Conservation (phyloP, 2,329 filamentous ascomycete species). For the Neopestalotiopsis sp. region DNA sequence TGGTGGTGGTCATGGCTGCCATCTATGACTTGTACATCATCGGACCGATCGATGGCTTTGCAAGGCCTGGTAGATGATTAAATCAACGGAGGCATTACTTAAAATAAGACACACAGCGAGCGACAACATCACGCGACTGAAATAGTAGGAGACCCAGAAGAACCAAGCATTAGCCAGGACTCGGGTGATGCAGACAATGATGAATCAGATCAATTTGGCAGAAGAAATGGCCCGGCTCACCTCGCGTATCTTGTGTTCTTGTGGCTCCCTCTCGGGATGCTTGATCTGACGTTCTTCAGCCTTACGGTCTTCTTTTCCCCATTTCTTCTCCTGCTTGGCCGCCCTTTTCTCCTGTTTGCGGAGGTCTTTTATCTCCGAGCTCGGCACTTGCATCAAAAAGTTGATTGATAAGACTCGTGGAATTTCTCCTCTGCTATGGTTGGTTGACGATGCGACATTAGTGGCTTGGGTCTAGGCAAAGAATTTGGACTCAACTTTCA, state of each 20-base stretch:
- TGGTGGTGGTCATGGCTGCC: too few relatives aligned
- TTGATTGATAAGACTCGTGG: conserved; percentile 20
- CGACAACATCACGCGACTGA: too few relatives aligned
- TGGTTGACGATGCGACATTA: neutral
- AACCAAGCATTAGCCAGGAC: too few relatives aligned
- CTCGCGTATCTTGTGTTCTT: conserved; percentile 6
- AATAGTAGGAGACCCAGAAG: too few relatives aligned
- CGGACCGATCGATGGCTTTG: too few relatives aligned
- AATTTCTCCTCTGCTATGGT: conserved; percentile 21
- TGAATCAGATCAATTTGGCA: too few relatives aligned
- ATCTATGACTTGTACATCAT: too few relatives aligned
- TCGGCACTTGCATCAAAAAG: conserved; percentile 25
- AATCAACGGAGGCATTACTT: too few relatives aligned
- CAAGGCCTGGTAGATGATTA: too few relatives aligned
- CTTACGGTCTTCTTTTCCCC: conserved; percentile 23
- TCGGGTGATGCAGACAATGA: too few relatives aligned
- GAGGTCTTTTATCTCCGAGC: conserved; percentile 23
- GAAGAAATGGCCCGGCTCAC: neutral
- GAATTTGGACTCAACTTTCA: neutral
- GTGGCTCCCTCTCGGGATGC: conserved; percentile 20
- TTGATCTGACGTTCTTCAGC: conserved; percentile 22
- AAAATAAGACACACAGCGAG: too few relatives aligned
- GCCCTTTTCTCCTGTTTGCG: conserved; percentile 22
- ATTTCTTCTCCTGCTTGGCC: conserved; percentile 23
- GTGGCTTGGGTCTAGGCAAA: neutral